Evolutionary conservation across 257 asterid species (phyloP).

Genomic region (Solanum stenotomum): DNA sequence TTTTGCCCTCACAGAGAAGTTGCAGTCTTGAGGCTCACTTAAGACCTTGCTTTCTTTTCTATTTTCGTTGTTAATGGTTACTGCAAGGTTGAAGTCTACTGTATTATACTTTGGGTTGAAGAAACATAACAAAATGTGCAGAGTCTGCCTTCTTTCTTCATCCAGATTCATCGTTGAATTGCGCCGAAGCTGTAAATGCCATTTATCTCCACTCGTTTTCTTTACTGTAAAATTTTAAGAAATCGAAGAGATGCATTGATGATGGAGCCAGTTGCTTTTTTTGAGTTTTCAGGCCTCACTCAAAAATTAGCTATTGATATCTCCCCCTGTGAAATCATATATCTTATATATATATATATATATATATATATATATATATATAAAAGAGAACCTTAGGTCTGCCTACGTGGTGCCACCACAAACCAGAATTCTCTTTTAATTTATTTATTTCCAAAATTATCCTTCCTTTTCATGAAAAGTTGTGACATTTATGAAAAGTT

Average conservation of each 20-base stretch:
- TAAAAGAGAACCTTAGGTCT: no score
- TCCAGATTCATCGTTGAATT: neutral
- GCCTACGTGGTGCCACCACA: no score
- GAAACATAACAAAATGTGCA: neutral
- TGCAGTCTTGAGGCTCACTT: neutral
- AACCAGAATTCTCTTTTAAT: no score
- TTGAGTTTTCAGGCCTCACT: neutral
- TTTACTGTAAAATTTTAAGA: neutral
- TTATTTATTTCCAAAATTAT: no score
- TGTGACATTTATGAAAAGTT: no score
- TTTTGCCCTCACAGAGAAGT: neutral
- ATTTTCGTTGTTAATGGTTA: neutral
- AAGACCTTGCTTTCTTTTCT: neutral
- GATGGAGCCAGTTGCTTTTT: neutral
- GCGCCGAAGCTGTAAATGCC: neutral
- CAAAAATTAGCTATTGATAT: neutral
- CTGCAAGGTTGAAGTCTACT: neutral
- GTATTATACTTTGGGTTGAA: neutral
- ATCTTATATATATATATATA: no score
- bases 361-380: no score
- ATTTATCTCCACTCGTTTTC: neutral
- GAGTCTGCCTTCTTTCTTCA: neutral
- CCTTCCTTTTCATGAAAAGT: no score
- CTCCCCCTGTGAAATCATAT: neutral
- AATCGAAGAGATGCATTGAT: neutral